Conservation (phyloP, 2,329 filamentous ascomycete species). For the Boeremia exigua region DNA sequence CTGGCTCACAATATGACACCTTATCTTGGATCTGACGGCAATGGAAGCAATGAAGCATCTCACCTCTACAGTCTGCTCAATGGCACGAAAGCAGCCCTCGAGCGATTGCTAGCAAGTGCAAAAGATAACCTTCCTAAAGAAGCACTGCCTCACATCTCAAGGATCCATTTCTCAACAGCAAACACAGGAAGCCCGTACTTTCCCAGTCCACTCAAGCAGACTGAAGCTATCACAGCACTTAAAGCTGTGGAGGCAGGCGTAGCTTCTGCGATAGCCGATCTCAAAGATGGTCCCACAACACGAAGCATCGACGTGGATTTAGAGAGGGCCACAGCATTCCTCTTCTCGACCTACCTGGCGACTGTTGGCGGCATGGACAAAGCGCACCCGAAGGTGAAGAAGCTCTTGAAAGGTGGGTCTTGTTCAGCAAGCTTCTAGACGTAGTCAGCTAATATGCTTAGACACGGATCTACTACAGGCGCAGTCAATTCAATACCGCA, state of each 20-base stretch:
- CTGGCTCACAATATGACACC: conserved; percentile 31
- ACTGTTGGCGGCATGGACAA: conserved; percentile 60
- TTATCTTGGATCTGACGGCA: conserved; percentile 30
- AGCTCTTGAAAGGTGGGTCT: conserved; percentile 51
- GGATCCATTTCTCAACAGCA: conserved; percentile 42
- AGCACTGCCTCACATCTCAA: conserved; percentile 37
- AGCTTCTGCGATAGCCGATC: conserved; percentile 65
- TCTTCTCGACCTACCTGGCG: conserved; percentile 65
- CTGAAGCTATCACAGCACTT: conserved; percentile 60
- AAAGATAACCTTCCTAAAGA: conserved; percentile 45
- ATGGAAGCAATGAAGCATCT: conserved; percentile 15
- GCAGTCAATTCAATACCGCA: conserved; percentile 73
- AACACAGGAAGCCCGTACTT: conserved; percentile 50
- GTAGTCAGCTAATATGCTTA: conserved; percentile 42
- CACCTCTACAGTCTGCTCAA: conserved; percentile 38
- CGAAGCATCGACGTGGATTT: conserved; percentile 59
- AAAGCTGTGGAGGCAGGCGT: conserved; percentile 66
- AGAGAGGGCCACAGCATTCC: conserved; percentile 61
- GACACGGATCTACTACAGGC: conserved; percentile 75
- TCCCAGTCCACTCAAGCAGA: conserved; percentile 58
- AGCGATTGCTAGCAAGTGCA: conserved; percentile 40
- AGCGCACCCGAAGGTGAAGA: conserved; percentile 53
- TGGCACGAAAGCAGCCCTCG: conserved; percentile 43
- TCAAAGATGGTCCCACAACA: conserved; percentile 54
- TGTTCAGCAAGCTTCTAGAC: background rate